These are phyloP conservation scores for Globisporangium nodosum DNA, from an alignment of 352 stramenopile species.

Conservation along the genomic window DNA sequence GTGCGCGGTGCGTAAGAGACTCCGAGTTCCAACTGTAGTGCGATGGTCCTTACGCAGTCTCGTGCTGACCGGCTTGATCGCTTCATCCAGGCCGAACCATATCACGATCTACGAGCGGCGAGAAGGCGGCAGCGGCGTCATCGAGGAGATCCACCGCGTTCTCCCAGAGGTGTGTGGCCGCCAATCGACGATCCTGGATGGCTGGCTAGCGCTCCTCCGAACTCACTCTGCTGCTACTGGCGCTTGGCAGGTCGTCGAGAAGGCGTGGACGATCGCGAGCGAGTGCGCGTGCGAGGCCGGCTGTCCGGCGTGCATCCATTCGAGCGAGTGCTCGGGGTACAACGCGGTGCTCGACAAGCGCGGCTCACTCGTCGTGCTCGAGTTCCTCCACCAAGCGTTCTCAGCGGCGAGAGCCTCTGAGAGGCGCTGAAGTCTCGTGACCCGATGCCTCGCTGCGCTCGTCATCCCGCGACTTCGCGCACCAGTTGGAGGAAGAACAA, in stretches of 20 bases:
- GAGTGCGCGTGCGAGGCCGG: constrained; percentile 75
- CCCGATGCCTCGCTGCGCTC: background rate
- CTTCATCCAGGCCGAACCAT: constrained; percentile 48
- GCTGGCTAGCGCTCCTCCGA: too few relatives aligned
- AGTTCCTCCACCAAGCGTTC: constrained; percentile 28
- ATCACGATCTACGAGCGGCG: constrained; percentile 87
- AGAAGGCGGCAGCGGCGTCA: constrained; percentile 84
- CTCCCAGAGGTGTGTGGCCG: constrained; percentile 41
- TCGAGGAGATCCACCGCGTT: constrained; percentile 64
- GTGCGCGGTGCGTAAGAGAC: constrained; percentile 28
- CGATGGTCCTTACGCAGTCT: background rate
- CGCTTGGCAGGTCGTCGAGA: constrained; percentile 32
- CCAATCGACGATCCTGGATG: too few relatives aligned
- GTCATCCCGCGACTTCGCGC: background rate
- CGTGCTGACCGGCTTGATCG: background rate
- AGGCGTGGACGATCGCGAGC: constrained; percentile 57
- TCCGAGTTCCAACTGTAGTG: background rate
- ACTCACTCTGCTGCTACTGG: too few relatives aligned
- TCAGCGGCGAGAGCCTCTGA: background rate
- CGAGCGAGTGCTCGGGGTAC: constrained; percentile 80
- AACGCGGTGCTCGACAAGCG: constrained; percentile 88
- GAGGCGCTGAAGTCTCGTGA: too few relatives aligned
- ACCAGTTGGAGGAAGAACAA: too few relatives aligned
- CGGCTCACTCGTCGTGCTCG: constrained; percentile 64
- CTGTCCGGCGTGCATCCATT: constrained; percentile 88